Percentiles rank a stretch among this genome's conserved stretches.
These are phyloP conservation scores for Beauveria bassiana DNA, from an alignment of 2,329 filamentous ascomycete species.

Conservation along the genomic window DNA sequence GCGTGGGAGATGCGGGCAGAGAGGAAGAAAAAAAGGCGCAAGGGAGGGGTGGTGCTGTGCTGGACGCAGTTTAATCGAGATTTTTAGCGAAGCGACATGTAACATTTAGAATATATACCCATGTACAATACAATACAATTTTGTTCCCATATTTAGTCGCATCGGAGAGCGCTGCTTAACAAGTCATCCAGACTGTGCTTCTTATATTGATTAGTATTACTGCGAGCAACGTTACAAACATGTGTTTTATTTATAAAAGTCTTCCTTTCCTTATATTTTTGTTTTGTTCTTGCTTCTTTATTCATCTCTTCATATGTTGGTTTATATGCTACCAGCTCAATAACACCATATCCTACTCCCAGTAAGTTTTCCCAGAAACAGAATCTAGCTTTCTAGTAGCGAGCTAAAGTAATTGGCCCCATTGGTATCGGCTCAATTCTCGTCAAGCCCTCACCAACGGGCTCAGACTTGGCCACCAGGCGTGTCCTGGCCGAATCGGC, in stretches of 20 bases:
- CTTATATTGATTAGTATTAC: too few species aligned
- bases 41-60: neutral
- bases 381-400: neutral
- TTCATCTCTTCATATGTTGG: neutral
- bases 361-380: too few species aligned
- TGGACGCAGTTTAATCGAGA: neutral
- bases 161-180: too few species aligned
- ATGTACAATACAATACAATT: neutral
- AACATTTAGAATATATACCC: neutral
- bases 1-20: too few species aligned
- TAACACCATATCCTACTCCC: neutral
- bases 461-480: neutral
- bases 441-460: neutral
- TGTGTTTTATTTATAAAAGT: too few species aligned
- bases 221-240: too few species aligned
- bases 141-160: too few species aligned
- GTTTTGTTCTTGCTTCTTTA: neutral
- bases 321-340: neutral
- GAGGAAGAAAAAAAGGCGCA: too few species aligned
- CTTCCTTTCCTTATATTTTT: neutral
- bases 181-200: too few species aligned
- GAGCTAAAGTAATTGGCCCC: neutral
- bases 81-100: neutral
- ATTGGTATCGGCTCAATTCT: constrained; percentile 7
- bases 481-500: constrained; percentile 2